Evolutionary conservation across 2,329 filamentous ascomycete species (phyloP), one percentile per base, ranked within the genome.

Genomic region (Metarhizium anisopliae): DNA sequence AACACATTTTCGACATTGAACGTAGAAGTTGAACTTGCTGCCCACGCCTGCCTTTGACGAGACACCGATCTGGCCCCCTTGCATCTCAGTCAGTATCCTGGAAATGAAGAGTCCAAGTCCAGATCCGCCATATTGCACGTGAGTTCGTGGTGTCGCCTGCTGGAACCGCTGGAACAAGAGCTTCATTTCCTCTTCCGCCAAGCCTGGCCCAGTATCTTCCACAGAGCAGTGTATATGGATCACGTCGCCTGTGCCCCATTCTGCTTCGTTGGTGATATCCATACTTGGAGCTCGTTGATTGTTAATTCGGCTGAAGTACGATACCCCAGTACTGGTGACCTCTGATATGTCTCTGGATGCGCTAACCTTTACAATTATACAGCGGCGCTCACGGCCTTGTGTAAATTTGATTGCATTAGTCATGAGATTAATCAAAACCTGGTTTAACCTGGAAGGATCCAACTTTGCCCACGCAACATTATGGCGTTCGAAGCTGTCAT

Each of bases 51-150:
- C 79, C 58, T 81, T 74, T 0, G 85, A 89, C 2, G 79, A 77
- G 2, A 91, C 86, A 7, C 87, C 87, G 55, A 91, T 89, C 65
- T 90, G 86, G 2, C 88, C 88, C 14, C 87, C 87, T 70, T 91
- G 88, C 52, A 91, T 72, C 66, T 91, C 87, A 2, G 86, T 88
- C 51, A 92, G 72, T 62, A 88, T 87, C 42, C 87, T 79, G 4
- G 84, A 89, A 65, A 92, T 91, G 71, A 90, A 91, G 1, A 92
- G 73, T 0, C 86, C 86, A 0, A 89, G 72, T 0, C 86, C 86
- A 0, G 82, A 86, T 7, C 86, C 86, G 25, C 86, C 86, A 59
- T 89, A 89, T 59, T 87, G 83, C 2, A 89, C 84, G 63, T 89
- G 86, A 0, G 85, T 89, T 32, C 84, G 76, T 4, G 84, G 84